phyloP scores from a whole-genome alignment of 176 grass and related monocot genomes.

The Carex myosuroides region DNA sequence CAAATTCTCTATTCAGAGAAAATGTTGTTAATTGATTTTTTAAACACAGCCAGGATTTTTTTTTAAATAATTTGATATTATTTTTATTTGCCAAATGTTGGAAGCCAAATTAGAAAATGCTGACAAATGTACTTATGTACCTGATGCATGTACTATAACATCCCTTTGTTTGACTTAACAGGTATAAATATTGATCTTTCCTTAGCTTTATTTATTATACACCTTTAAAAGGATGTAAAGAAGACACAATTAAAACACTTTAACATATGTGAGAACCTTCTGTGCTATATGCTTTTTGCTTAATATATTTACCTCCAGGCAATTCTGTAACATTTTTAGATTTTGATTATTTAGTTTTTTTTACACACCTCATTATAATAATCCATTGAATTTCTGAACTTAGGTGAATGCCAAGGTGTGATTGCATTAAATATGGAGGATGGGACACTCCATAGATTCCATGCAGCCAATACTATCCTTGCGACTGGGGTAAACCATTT shows the following conservation, averaged over 20 bases:
- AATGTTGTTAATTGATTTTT: not conserved
- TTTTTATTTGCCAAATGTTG: not conserved
- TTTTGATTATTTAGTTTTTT: constrained; percentile 1
- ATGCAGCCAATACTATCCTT: constrained; percentile 73
- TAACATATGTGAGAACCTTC: not conserved
- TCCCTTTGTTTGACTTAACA: not conserved
- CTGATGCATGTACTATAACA: not conserved
- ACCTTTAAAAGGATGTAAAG: not conserved
- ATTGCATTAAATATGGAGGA: constrained; percentile 99
- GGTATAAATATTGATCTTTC: not conserved
- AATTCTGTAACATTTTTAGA: not conserved
- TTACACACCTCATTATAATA: not conserved
- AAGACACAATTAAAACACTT: not conserved
- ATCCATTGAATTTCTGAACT: constrained; percentile 23
- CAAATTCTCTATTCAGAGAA: not conserved
- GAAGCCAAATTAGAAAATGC: not conserved
- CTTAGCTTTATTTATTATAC: not conserved
- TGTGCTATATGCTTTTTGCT: not conserved
- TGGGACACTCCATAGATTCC: constrained; percentile 91
- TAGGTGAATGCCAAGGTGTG: constrained; percentile 71
- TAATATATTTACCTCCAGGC: not conserved
- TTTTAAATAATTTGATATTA: not conserved
- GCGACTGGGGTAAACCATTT: constrained; percentile 67
- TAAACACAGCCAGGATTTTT: not conserved
- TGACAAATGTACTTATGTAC: not conserved